phyloP scores from a whole-genome alignment of 257 asterid species.

The Jaltomata sinuosa region DNA sequence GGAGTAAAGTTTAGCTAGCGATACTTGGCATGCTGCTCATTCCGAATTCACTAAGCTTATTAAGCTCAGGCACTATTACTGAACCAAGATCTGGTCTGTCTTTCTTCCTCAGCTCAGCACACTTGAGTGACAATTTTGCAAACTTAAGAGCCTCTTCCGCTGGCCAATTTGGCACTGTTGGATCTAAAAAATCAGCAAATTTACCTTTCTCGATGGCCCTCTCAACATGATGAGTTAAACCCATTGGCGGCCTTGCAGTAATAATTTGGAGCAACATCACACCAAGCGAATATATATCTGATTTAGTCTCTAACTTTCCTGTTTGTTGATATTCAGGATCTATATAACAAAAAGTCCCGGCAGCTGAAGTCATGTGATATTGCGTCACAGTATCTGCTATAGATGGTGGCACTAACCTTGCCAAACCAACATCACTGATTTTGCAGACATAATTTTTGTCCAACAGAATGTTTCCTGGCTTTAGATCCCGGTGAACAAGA shows the following conservation, averaged over 20 bases:
- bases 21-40: constrained; percentile 1
- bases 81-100: constrained; percentile 66
- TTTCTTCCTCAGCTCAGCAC: constrained; percentile 58
- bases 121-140: constrained; percentile 47
- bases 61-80: constrained; percentile 56
- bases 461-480: constrained; percentile 66
- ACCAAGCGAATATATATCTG: constrained; percentile 65
- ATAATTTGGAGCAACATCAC: constrained; percentile 59
- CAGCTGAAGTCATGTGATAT: constrained; percentile 78
- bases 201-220: constrained; percentile 43
- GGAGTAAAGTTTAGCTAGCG: not conserved
- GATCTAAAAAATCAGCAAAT: constrained; percentile 55
- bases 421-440: constrained; percentile 77
- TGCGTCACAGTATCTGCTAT: constrained; percentile 60
- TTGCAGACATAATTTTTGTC: constrained; percentile 62
- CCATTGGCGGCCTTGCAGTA: constrained; percentile 84
- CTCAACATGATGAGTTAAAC: constrained; percentile 58
- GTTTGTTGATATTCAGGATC: constrained; percentile 86
- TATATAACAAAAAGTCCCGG: constrained; percentile 76
- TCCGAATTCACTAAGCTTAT: constrained; percentile 41
- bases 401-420: constrained; percentile 62
- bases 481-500: constrained; percentile 74
- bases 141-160: constrained; percentile 39
- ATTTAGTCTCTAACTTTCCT: constrained; percentile 63
- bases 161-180: constrained; percentile 68